phyloP scores from a whole-genome alignment of 495 filamentous ascomycete species.

The Penicillium pancosmium region DNA sequence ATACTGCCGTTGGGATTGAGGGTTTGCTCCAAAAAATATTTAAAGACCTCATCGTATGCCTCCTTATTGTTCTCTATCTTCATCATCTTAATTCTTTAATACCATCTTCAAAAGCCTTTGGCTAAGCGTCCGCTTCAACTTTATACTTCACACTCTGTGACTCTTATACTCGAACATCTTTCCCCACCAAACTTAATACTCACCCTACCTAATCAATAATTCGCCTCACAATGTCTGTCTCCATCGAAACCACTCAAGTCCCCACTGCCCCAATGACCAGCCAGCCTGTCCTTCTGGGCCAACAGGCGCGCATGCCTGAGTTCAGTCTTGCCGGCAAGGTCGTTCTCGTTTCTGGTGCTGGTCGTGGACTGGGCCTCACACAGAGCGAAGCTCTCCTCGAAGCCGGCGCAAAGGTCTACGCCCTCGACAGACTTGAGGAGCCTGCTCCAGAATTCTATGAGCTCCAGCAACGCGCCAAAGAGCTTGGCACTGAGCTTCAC shows the following conservation, averaged over 20 bases:
- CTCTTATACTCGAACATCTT: slow-evolving; percentile 2
- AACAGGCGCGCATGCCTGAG: slow-evolving; percentile 63
- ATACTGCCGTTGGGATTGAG: not conserved
- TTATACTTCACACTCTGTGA: slow-evolving; percentile 3
- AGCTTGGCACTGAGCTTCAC: slow-evolving; percentile 68
- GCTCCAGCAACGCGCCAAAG: slow-evolving; percentile 66
- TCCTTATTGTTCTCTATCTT: not conserved
- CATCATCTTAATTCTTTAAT: slow-evolving; percentile 6
- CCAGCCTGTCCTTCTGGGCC: slow-evolving; percentile 36
- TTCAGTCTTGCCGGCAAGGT: slow-evolving; percentile 80
- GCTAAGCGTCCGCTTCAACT: not conserved
- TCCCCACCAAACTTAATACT: too few relatives aligned
- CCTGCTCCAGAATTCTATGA: slow-evolving; percentile 59
- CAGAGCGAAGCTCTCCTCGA: slow-evolving; percentile 81
- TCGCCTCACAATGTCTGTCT: slow-evolving; percentile 40
- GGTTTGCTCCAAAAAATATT: slow-evolving; percentile 3
- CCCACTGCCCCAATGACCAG: slow-evolving; percentile 29
- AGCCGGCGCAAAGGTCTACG: slow-evolving; percentile 69
- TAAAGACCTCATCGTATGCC: slow-evolving; percentile 1
- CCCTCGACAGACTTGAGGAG: slow-evolving; percentile 49
- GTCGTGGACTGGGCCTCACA: slow-evolving; percentile 75
- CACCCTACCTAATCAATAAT: slow-evolving; percentile 1
- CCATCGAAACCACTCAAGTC: slow-evolving; percentile 40
- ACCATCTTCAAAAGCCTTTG: not conserved
- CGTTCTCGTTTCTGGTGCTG: slow-evolving; percentile 76